Percentiles rank a stretch among this genome's conserved stretches.
Conservation (phyloP, 306 rosid genomes). For the Spatholobus suberectus region DNA sequence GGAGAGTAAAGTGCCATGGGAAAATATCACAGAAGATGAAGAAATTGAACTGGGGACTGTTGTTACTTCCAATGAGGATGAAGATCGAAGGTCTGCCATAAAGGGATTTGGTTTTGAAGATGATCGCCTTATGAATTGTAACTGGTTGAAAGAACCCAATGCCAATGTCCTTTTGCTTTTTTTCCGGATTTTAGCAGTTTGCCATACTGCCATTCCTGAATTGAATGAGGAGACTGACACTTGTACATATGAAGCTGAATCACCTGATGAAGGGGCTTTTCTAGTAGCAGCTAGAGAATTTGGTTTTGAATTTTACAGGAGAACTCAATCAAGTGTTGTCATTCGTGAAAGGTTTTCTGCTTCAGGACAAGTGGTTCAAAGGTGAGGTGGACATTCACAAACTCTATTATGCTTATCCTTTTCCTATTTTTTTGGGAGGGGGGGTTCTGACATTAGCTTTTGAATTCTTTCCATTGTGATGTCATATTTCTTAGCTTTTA, state of each 20-base stretch:
- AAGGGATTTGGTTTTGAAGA: constrained; percentile 94
- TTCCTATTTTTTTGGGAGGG: constrained; percentile 34
- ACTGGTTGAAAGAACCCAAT: constrained; percentile 82
- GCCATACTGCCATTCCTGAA: constrained; percentile 98
- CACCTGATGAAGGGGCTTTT: constrained; percentile 99
- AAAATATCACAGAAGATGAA: constrained; percentile 43
- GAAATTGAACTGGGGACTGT: constrained; percentile 79
- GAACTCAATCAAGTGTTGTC: constrained; percentile 82
- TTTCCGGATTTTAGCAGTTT: constrained; percentile 86
- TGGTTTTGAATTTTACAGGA: constrained; percentile 88
- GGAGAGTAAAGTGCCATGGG: constrained; percentile 42
- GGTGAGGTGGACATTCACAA: constrained; percentile 55
- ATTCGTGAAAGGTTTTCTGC: constrained; percentile 67
- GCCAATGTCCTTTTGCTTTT: constrained; percentile 62
- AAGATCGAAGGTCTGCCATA: constrained; percentile 60
- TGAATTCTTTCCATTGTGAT: constrained; percentile 22
- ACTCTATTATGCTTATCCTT: constrained; percentile 21
- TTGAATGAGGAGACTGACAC: constrained; percentile 71
- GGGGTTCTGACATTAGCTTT: constrained; percentile 41
- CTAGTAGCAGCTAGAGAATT: constrained; percentile 95
- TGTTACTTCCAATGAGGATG: constrained; percentile 57
- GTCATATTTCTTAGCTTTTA: constrained; percentile 37
- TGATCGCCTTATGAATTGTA: constrained; percentile 76
- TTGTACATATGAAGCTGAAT: constrained; percentile 91
- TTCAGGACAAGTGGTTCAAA: constrained; percentile 67